Conservation (phyloP, 176 grass and related monocot genomes). For the Eragrostis curvula region DNA sequence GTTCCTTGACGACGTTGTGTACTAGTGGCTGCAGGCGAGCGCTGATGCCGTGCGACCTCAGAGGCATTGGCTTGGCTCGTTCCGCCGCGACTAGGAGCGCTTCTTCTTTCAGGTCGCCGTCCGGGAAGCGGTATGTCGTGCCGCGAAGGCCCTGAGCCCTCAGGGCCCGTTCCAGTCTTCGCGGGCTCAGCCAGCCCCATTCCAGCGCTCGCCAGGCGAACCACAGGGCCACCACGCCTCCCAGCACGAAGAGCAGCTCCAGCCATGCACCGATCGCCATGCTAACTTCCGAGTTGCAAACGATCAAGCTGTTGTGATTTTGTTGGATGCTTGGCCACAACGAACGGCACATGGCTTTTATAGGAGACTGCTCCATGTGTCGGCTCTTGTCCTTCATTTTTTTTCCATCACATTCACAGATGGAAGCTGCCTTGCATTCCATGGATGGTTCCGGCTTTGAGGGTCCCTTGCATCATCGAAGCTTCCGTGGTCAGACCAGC, state of each 20-base stretch:
- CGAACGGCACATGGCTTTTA: background rate
- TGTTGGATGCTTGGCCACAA: background rate
- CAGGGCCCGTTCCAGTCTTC: conserved; percentile 9
- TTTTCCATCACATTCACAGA: background rate
- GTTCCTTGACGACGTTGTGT: background rate
- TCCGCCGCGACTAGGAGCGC: background rate
- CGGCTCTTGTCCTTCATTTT: background rate
- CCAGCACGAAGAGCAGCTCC: conserved; percentile 11
- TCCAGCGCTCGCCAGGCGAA: conserved; percentile 2
- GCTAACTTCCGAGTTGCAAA: background rate
- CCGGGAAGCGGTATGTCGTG: conserved; percentile 14
- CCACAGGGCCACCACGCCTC: background rate
- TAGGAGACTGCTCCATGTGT: background rate
- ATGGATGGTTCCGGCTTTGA: background rate
- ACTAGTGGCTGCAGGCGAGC: background rate
- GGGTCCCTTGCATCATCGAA: background rate
- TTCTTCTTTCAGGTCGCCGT: background rate
- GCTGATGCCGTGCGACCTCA: background rate
- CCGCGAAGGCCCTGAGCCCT: conserved; percentile 23
- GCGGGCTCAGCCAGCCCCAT: conserved; percentile 6
- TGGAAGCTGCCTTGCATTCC: background rate
- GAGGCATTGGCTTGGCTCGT: conserved; percentile 20
- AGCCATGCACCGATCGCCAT: background rate
- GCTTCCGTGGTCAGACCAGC: background rate
- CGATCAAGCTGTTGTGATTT: background rate